Conservation (phyloP, 2,329 filamentous ascomycete species). For the Elsinoe batatas region DNA sequence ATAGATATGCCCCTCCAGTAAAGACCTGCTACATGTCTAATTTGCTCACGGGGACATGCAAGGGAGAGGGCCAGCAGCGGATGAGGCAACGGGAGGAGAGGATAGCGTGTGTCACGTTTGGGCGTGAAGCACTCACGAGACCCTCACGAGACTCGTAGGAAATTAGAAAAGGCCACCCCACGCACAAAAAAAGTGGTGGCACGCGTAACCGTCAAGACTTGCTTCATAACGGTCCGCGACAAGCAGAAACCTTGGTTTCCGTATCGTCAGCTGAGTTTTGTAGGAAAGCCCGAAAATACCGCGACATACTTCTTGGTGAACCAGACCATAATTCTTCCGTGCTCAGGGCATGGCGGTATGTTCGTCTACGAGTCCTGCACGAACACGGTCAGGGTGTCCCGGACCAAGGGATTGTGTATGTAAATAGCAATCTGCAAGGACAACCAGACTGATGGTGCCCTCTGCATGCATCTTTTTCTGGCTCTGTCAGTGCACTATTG, state of each 20-base stretch:
- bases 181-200: too few species aligned
- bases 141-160: not conserved
- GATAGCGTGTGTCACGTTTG: constrained; percentile 13
- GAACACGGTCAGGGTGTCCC: constrained; percentile 4
- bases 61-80: not conserved
- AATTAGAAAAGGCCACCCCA: not conserved
- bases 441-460: not conserved
- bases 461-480: not conserved
- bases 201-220: not conserved
- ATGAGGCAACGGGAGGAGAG: constrained; percentile 4
- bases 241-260: constrained; percentile 9
- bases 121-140: constrained; percentile 4
- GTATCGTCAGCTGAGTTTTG: constrained; percentile 4
- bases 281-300: not conserved
- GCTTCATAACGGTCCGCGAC: constrained; percentile 1
- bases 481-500: constrained; percentile 11
- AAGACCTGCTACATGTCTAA: constrained; percentile 11
- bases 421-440: not conserved
- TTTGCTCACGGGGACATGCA: constrained; percentile 8
- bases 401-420: not conserved
- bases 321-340: not conserved
- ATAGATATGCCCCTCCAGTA: not conserved
- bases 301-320: not conserved
- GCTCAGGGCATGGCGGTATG: not conserved
- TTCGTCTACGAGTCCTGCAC: not conserved